phyloP scores from a whole-genome alignment of 2,329 filamentous ascomycete species.

The Pseudogymnoascus sp. region DNA sequence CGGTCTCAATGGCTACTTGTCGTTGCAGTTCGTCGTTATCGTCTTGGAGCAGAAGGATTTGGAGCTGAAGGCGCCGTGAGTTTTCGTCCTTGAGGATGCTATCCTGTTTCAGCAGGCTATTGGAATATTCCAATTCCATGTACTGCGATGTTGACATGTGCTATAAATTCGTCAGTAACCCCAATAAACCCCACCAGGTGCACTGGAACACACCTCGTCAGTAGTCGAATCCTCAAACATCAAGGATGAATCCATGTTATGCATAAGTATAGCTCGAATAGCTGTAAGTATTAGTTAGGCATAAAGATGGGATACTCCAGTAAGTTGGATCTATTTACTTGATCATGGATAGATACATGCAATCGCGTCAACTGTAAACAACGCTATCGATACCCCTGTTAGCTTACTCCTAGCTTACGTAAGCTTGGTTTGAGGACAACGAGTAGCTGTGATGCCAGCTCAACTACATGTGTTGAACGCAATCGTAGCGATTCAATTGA shows the following conservation, averaged over 20 bases:
- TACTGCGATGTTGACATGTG: slow-evolving; percentile 25
- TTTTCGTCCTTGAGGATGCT: slow-evolving; percentile 69
- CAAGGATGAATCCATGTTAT: slow-evolving; percentile 7
- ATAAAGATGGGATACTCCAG: slow-evolving; percentile 7
- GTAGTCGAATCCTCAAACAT: slow-evolving; percentile 1
- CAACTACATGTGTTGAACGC: slow-evolving; percentile 5
- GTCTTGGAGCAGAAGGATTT: slow-evolving; percentile 63
- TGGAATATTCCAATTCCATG: slow-evolving; percentile 65
- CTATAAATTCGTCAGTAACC: slow-evolving; percentile 15
- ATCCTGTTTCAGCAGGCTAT: slow-evolving; percentile 55
- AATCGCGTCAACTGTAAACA: slow-evolving; percentile 5
- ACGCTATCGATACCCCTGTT: slow-evolving; percentile 2
- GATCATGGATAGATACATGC: slow-evolving; percentile 11
- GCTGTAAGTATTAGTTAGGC: slow-evolving; percentile 1
- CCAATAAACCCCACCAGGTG: not conserved
- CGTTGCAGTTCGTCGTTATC: slow-evolving; percentile 64
- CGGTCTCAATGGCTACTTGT: slow-evolving; percentile 39
- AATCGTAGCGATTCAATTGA: not conserved
- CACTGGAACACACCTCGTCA: not conserved
- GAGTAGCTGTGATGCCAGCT: slow-evolving; percentile 4
- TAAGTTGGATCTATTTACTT: slow-evolving; percentile 8
- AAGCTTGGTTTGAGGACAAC: slow-evolving; percentile 2
- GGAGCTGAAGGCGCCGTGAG: slow-evolving; percentile 60
- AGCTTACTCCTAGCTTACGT: not conserved
- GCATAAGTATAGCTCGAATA: slow-evolving; percentile 6